A percentile compares a stretch with the other conserved stretches of the same genome.
Evolutionary conservation across 345 rosid genomes (phyloP).

Genomic region (Citrus australasica): DNA sequence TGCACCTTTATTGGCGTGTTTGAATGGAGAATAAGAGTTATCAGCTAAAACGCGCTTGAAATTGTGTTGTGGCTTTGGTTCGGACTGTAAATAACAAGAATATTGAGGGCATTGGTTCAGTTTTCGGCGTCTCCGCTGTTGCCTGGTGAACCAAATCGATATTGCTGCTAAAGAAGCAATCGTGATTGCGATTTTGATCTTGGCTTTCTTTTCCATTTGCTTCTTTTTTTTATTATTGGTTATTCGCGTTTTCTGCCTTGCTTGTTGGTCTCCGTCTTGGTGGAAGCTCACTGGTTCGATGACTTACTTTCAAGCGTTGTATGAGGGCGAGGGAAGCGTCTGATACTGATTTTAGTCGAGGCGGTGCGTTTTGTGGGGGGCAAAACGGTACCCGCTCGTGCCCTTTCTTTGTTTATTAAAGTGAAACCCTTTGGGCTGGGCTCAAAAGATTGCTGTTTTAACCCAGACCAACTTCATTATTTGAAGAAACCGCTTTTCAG

Average conservation of each 20-base stretch:
- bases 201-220: conserved; percentile 39
- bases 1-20: conserved; percentile 50
- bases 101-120: conserved; percentile 20
- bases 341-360: neutral
- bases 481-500: conserved; percentile 21
- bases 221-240: neutral
- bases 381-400: neutral
- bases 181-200: conserved; percentile 39
- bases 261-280: neutral
- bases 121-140: conserved; percentile 42
- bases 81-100: conserved; percentile 71
- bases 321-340: neutral
- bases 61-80: conserved; percentile 55
- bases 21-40: conserved; percentile 77
- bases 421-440: neutral
- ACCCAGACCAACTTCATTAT: too few species aligned
- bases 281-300: neutral
- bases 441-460: neutral
- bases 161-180: conserved; percentile 49
- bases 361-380: neutral
- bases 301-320: neutral
- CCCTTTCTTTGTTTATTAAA: too few species aligned
- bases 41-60: conserved; percentile 84
- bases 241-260: neutral
- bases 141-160: conserved; percentile 41